Conservation (phyloP, 2,329 filamentous ascomycete genomes). For the Diaporthe caulivora region DNA sequence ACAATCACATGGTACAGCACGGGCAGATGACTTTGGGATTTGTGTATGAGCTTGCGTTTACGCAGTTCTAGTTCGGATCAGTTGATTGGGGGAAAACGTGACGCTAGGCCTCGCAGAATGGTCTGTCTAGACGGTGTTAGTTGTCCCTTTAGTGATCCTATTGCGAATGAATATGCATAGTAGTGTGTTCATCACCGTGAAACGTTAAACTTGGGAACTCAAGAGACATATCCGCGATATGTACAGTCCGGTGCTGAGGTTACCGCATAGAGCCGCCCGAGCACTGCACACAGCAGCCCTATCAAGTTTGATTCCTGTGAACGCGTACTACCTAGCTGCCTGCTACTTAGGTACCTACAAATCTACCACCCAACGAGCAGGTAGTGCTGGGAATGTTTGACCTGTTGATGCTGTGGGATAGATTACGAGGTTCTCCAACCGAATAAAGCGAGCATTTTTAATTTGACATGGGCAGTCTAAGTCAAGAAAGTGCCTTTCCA, state of each 20-base stretch:
- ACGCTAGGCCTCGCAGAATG: neutral
- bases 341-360: no score
- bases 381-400: no score
- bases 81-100: neutral
- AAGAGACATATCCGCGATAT: neutral
- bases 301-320: neutral
- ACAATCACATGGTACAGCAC: conserved; percentile 11
- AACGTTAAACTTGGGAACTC: neutral
- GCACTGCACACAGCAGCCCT: neutral
- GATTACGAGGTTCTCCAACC: neutral
- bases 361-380: no score
- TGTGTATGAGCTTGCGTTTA: conserved; percentile 23
- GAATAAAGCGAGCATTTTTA: no score
- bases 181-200: neutral
- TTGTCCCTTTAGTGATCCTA: neutral
- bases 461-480: neutral
- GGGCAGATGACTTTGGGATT: conserved; percentile 14
- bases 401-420: neutral
- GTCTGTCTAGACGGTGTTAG: neutral
- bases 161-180: neutral
- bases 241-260: neutral
- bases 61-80: conserved; percentile 6
- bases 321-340: neutral
- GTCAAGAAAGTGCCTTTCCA: neutral
- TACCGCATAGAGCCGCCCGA: neutral